A percentile compares a stretch with the other conserved stretches of the same genome.
Evolutionary conservation across 257 asterid species (phyloP).

Genomic region (Linderniella brevidens): DNA sequence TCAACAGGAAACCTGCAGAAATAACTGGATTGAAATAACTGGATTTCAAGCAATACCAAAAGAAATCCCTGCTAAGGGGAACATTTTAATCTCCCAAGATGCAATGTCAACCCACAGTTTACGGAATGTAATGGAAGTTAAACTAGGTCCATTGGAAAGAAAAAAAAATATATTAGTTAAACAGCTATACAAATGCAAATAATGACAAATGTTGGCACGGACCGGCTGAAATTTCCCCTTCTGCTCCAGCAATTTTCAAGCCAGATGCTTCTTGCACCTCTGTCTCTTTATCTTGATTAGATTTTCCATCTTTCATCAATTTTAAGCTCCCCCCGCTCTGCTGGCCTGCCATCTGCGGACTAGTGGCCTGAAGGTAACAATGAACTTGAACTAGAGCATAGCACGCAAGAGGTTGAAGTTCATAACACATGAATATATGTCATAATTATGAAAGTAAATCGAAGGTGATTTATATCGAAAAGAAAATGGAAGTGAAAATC

Average conservation of each 20-base stretch:
- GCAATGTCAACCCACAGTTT: no score
- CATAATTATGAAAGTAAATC: neutral
- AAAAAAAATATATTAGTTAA: neutral
- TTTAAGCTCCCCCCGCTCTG: constrained; percentile 52
- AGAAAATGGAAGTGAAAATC: neutral
- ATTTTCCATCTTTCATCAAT: constrained; percentile 45
- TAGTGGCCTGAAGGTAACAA: constrained; percentile 32
- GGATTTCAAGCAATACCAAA: no score
- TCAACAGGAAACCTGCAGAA: constrained; percentile 48
- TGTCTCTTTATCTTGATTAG: constrained; percentile 45
- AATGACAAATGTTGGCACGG: neutral
- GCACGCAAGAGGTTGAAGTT: neutral
- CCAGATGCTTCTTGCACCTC: constrained; percentile 49
- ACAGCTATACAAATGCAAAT: neutral
- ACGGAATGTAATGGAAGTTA: no score
- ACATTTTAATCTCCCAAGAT: no score
- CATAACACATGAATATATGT: neutral
- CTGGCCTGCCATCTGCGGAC: constrained; percentile 70
- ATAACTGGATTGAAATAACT: no score
- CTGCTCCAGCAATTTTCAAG: constrained; percentile 60
- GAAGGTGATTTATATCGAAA: no score
- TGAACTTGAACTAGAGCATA: neutral
- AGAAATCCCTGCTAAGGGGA: no score
- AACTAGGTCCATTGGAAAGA: neutral
- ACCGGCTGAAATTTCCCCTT: constrained; percentile 80